Base-by-base conservation (phyloP, 176 grass and related monocot species). In the Phoenix dactylifera region DNA sequence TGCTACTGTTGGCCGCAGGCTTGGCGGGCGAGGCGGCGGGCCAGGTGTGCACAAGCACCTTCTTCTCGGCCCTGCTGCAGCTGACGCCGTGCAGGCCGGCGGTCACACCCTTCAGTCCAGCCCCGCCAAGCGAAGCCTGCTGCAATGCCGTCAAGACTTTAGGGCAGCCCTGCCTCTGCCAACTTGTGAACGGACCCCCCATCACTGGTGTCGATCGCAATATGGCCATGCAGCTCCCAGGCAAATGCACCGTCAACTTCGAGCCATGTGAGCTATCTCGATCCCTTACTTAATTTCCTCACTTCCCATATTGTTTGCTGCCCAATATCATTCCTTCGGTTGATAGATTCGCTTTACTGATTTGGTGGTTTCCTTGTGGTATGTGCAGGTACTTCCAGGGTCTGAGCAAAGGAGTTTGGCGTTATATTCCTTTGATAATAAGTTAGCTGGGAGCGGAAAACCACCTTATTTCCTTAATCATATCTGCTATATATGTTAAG, bases 21-120 rank as follows among this genome's bases (percentile, higher is more conserved):
- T 56, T 49, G 30, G 23, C 18, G 0, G 51, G 50, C 4, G 55
- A 56, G 22, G 61, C 51, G 5, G 49, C 23, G 14, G 71, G 50
- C 22, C 50, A 68, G 24, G 23, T 15, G 18, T 83, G 78, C 4
- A 10, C 64, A 4, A 70, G 49, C 58, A 74, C 62, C 5, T 71
- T 71, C 44, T 60, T 74, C 4, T 50, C 25, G 12, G 63, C 70
- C 6, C 59, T 82, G 54, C 25, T 82, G 61, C 79, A 70, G 60
- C 56, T 87, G 74, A 64, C 78, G 65, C 84, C 79, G 20, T 87
- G 84, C 56, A 58, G 71, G 55, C 59, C 74, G 49, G 84, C 84
- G 12, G 78, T 86, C 6, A 59, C 78, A 7, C 74, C 78, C 61
- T 86, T 86, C 64, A 73, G 74, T 74, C 74, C 74, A 26, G 60